These are phyloP conservation scores for Suillus variegatus DNA, from an alignment of 768 basidiomycete genomes.

Conservation along the genomic window DNA sequence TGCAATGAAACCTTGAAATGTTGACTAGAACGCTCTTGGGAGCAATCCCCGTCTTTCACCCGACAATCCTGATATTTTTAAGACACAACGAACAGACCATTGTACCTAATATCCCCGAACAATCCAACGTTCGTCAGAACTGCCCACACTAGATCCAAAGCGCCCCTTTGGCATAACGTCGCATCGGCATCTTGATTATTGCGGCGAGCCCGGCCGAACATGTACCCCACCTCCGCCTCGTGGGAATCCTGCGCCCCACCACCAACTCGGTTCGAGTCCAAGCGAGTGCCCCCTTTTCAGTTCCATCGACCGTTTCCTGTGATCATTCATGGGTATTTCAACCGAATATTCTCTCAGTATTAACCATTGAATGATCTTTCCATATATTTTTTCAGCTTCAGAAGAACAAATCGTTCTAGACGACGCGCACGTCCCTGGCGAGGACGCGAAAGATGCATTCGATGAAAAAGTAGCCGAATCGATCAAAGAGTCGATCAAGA, in stretches of 20 bases:
- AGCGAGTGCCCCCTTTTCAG: not conserved
- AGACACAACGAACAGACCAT: not conserved
- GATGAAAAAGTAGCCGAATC: slow-evolving; percentile 42
- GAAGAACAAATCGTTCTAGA: slow-evolving; percentile 58
- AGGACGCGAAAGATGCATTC: slow-evolving; percentile 69
- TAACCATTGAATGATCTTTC: not conserved
- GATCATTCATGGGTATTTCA: not conserved
- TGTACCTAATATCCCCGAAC: not conserved
- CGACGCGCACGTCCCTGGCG: slow-evolving; percentile 57
- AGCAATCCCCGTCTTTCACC: not conserved
- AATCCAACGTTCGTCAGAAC: not conserved
- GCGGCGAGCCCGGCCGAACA: not conserved
- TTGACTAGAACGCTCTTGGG: not conserved
- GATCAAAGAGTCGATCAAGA: slow-evolving; percentile 68
- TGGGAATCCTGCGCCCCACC: not conserved
- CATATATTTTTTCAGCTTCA: slow-evolving; percentile 44
- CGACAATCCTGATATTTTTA: not conserved
- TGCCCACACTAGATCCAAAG: not conserved
- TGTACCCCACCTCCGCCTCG: not conserved
- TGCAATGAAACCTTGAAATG: not conserved
- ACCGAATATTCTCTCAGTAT: not conserved
- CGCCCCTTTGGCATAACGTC: no score
- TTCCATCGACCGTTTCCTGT: not conserved
- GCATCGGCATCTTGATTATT: not conserved
- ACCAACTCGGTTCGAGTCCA: not conserved